These are phyloP conservation scores for Strigomonas culicis DNA, from an alignment of 208 protist genomes.

Conservation along the genomic window DNA sequence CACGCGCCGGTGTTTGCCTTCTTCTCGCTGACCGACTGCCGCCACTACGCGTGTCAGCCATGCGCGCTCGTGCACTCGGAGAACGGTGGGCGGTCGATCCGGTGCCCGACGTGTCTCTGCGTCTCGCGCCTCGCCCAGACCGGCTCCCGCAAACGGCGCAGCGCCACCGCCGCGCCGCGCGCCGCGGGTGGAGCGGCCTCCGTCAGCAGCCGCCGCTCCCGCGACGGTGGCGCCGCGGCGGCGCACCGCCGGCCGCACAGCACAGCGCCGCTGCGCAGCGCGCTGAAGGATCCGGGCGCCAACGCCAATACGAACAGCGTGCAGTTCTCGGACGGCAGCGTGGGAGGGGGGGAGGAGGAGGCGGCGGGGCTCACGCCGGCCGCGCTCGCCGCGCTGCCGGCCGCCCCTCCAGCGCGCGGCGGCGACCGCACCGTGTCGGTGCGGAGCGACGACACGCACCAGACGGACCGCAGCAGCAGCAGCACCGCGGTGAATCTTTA, in stretches of 20 bases:
- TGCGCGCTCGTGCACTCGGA: conserved; percentile 84
- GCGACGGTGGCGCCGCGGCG: too few species aligned
- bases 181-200: neutral
- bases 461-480: conserved; percentile 24
- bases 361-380: too few species aligned
- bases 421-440: too few species aligned
- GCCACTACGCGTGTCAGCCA: conserved; percentile 89
- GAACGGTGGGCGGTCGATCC: conserved; percentile 64
- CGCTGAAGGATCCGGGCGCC: too few species aligned
- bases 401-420: too few species aligned
- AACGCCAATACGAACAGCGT: too few species aligned
- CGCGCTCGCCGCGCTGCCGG: too few species aligned
- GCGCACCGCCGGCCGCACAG: too few species aligned
- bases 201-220: conserved; percentile 10
- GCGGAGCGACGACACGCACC: too few species aligned
- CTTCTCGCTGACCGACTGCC: conserved; percentile 86
- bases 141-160: conserved; percentile 36
- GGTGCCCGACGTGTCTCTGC: conserved; percentile 69
- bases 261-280: too few species aligned
- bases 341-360: too few species aligned
- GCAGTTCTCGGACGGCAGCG: too few species aligned
- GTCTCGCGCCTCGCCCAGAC: conserved; percentile 77
- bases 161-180: neutral
- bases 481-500: neutral
- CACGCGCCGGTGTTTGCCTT: conserved; percentile 82